Evolutionary conservation across 2,329 filamentous ascomycete species (phyloP), one percentile per base, ranked within the genome.

Genomic region (Aspergillus pseudotamarii): DNA sequence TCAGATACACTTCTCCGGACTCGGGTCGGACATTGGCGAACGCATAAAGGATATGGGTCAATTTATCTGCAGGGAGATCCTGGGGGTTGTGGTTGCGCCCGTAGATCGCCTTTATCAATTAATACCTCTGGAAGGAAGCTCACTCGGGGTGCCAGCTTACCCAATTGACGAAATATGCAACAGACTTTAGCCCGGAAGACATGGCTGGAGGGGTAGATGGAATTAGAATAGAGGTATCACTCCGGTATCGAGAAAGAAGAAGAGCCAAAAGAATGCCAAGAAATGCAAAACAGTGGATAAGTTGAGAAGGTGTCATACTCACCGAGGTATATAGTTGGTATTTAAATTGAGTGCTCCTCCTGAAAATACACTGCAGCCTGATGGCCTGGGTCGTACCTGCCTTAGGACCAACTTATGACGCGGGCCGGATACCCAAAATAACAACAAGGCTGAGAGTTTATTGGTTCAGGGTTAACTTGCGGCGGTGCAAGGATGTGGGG

Each of bases 11-110:
- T 80, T 95, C 91, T 58, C 93, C 93, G 46, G 85, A 87, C 4
- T 94, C 91, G 3, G 89, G 86, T 1, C 88, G 86, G 62, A 96
- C 88, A 76, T 97, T 95, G 72, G 92, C 93, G 79, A 97, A 97
- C 11, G 93, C 85, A 71, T 96, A 97, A 19, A 97, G 86, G 9
- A 97, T 79, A 74, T 97, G 94, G 0, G 93, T 97, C 38, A 97
- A 85, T 65, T 92, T 91, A 59, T 93, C 86, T 3, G 86, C 89
- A 0, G 92, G 92, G 2, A 97, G 84, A 73, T 95, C 88, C 73
- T 95, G 91, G 0, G 93, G 93, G 16, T 88, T 85, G 75, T 95
- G 91, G 72, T 94, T 91, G 63, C 93, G 88, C 48, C 84, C 92
- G 77, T 97, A 97, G 71, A 96, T 94, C 68, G 91, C 91, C 92